These are phyloP conservation scores for Pseudevernia furfuracea DNA, from an alignment of 495 filamentous ascomycete species.

Conservation along the genomic window DNA sequence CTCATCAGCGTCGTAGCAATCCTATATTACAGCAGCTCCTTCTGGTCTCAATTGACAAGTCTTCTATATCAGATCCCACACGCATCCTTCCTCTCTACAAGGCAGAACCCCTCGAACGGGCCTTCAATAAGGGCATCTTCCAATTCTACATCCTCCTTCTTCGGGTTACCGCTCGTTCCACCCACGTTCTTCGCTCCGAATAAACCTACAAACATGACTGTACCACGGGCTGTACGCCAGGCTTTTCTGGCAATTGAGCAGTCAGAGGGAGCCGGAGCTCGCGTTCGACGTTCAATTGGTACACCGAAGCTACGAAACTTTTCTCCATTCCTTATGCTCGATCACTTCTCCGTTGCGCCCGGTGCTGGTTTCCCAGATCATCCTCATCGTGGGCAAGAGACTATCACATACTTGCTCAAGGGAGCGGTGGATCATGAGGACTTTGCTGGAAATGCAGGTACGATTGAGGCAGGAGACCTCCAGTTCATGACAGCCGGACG, in stretches of 20 bases:
- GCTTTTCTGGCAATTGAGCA: slow-evolving; percentile 80
- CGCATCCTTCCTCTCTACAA: background rate
- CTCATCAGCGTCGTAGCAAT: slow-evolving; percentile 39
- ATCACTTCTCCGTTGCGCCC: slow-evolving; percentile 76
- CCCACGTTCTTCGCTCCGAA: slow-evolving; percentile 24
- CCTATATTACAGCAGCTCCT: slow-evolving; percentile 24
- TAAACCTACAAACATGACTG: slow-evolving; percentile 49
- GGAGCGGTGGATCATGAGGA: slow-evolving; percentile 93
- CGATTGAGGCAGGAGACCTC: slow-evolving; percentile 75
- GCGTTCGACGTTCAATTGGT: slow-evolving; percentile 83
- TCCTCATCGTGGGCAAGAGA: slow-evolving; percentile 69
- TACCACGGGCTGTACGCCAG: slow-evolving; percentile 68
- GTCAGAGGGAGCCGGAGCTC: slow-evolving; percentile 80
- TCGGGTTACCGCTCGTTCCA: slow-evolving; percentile 21
- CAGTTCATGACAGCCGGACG: slow-evolving; percentile 97
- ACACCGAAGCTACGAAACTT: slow-evolving; percentile 78
- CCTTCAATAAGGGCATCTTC: slow-evolving; percentile 29
- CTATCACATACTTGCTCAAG: slow-evolving; percentile 81
- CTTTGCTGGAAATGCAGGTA: slow-evolving; percentile 82
- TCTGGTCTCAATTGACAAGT: slow-evolving; percentile 6
- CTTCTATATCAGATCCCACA: slow-evolving; percentile 6
- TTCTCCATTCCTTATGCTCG: slow-evolving; percentile 93
- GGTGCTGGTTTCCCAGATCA: slow-evolving; percentile 89
- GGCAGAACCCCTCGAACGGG: slow-evolving; percentile 9
- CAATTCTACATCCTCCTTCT: slow-evolving; percentile 24